phyloP scores from a whole-genome alignment of 768 basidiomycete genomes.

The Mycena metata region DNA sequence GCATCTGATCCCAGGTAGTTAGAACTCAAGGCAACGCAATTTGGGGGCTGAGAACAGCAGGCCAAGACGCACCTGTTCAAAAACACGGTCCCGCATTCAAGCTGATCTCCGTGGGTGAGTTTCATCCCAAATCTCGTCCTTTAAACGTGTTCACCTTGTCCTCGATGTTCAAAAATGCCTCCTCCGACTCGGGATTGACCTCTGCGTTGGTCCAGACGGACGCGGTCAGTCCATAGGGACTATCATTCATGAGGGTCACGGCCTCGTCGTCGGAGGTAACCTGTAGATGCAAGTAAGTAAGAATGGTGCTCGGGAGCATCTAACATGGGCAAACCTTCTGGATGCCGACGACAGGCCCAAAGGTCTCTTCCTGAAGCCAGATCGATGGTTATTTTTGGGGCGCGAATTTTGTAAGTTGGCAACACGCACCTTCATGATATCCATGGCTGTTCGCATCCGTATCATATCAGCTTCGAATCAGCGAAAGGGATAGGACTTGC shows the following conservation, averaged over 20 bases:
- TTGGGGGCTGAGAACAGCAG: too few species aligned
- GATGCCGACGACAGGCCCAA: constrained; percentile 94
- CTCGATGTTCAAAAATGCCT: constrained; percentile 75
- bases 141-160: constrained; percentile 54
- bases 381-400: too few species aligned
- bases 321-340: constrained; percentile 74
- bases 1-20: constrained; percentile 59
- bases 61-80: constrained; percentile 74
- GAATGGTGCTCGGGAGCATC: background rate
- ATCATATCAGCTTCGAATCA: constrained; percentile 19
- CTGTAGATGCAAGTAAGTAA: constrained; percentile 50
- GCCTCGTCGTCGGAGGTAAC: constrained; percentile 91
- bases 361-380: constrained; percentile 79
- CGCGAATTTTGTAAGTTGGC: background rate
- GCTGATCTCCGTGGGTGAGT: too few species aligned
- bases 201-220: constrained; percentile 92
- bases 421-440: constrained; percentile 83
- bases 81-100: constrained; percentile 95
- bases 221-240: constrained; percentile 93
- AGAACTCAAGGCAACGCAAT: background rate
- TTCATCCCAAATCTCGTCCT: too few species aligned
- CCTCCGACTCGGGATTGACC: constrained; percentile 70
- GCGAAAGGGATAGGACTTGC: constrained; percentile 59
- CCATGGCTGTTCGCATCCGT: constrained; percentile 73
- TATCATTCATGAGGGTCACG: constrained; percentile 94